Percentiles rank a stretch among this genome's conserved stretches.
phyloP scores from a whole-genome alignment of 768 basidiomycete genomes.

The Gloeopeniophorella convolvens region DNA sequence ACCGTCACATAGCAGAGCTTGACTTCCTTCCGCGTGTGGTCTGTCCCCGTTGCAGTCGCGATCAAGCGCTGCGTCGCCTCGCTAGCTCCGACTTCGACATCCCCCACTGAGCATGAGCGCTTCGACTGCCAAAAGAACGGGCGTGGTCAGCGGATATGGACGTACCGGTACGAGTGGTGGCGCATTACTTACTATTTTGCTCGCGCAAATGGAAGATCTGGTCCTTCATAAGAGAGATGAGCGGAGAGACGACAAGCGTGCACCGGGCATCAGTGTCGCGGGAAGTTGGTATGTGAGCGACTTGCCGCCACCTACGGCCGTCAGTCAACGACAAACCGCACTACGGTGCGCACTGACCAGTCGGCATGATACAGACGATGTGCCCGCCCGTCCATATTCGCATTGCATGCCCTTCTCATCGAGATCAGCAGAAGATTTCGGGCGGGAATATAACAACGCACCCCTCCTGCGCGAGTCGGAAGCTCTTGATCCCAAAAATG shows the following conservation, averaged over 20 bases:
- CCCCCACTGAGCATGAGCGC: constrained; percentile 72
- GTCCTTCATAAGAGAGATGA: constrained; percentile 75
- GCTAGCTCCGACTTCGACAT: constrained; percentile 50
- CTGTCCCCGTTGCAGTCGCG: constrained; percentile 36
- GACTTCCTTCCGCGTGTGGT: constrained; percentile 39
- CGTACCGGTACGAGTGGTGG: too few species aligned
- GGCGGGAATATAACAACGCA: constrained; percentile 29
- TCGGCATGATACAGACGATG: constrained; percentile 84
- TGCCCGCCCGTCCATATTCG: constrained; percentile 83
- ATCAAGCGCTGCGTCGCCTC: constrained; percentile 45
- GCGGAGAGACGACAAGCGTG: constrained; percentile 81
- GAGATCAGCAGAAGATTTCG: neutral
- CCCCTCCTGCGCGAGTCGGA: constrained; percentile 84
- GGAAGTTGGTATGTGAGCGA: constrained; percentile 91
- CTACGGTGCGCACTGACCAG: constrained; percentile 42
- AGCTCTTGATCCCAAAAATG: constrained; percentile 62
- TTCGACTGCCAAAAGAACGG: too few species aligned
- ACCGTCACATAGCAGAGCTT: constrained; percentile 86
- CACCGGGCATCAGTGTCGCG: constrained; percentile 66
- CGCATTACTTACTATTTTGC: constrained; percentile 48
- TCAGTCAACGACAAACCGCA: neutral
- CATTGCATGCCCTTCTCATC: constrained; percentile 72
- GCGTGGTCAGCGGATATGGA: too few species aligned
- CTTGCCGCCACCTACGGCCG: constrained; percentile 92
- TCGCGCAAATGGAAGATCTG: constrained; percentile 72